Conservation (phyloP, 2,329 filamentous ascomycete genomes). For the Penicillium rolfsii region DNA sequence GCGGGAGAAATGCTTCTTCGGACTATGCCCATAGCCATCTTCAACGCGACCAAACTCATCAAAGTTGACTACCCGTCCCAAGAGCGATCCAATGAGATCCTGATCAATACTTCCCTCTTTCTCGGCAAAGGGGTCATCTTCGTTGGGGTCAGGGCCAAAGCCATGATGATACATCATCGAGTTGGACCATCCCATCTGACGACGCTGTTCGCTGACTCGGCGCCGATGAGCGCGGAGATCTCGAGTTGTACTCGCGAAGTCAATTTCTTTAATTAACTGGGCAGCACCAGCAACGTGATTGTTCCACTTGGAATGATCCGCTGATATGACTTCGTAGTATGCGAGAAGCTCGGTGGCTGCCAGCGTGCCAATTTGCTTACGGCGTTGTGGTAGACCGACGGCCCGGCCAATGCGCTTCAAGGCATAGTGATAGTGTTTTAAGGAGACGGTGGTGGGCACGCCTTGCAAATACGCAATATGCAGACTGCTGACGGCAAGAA, state of each 20-base stretch:
- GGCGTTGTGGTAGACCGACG: slow-evolving; percentile 68
- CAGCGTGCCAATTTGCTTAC: slow-evolving; percentile 78
- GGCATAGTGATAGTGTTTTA: slow-evolving; percentile 90
- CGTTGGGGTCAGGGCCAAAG: slow-evolving; percentile 42
- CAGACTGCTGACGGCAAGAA: slow-evolving; percentile 81
- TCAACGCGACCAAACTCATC: slow-evolving; percentile 60
- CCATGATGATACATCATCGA: slow-evolving; percentile 23
- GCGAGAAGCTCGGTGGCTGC: slow-evolving; percentile 83
- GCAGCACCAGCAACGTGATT: slow-evolving; percentile 85
- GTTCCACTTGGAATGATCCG: slow-evolving; percentile 94
- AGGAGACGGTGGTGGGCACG: slow-evolving; percentile 73
- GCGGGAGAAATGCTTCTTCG: slow-evolving; percentile 44
- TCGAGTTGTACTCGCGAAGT: slow-evolving; percentile 72
- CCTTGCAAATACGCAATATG: slow-evolving; percentile 84
- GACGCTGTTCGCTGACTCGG: slow-evolving; percentile 42
- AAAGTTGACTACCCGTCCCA: slow-evolving; percentile 62
- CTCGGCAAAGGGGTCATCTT: slow-evolving; percentile 49
- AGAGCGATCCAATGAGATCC: slow-evolving; percentile 59
- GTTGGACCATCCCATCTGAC: slow-evolving; percentile 29
- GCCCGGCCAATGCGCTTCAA: slow-evolving; percentile 76
- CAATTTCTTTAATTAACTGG: slow-evolving; percentile 79
- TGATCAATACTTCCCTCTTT: slow-evolving; percentile 58
- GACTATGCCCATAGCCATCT: slow-evolving; percentile 23
- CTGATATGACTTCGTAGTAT: slow-evolving; percentile 93
- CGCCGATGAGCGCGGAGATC: slow-evolving; percentile 69